phyloP scores from a whole-genome alignment of 2,329 filamentous ascomycete species.

The Clonostachys sp. region DNA sequence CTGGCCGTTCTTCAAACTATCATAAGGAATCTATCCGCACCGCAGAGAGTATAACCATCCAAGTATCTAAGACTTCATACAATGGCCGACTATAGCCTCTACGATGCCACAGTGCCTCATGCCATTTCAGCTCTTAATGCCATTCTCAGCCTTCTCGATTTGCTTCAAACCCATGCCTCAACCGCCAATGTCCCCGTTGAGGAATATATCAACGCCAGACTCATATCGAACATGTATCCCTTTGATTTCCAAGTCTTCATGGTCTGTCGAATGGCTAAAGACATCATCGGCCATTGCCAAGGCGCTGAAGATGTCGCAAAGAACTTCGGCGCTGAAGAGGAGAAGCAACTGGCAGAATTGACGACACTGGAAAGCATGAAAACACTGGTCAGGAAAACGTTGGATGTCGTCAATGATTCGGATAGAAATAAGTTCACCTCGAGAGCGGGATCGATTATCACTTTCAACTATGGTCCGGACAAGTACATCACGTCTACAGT shows the following conservation, averaged over 20 bases:
- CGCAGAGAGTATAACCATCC: not conserved
- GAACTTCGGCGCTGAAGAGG: too few species aligned
- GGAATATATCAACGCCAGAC: slow-evolving; percentile 12
- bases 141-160: slow-evolving; percentile 25
- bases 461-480: too few species aligned
- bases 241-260: slow-evolving; percentile 32
- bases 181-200: slow-evolving; percentile 17
- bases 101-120: slow-evolving; percentile 28
- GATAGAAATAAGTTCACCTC: too few species aligned
- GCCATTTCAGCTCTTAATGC: slow-evolving; percentile 21
- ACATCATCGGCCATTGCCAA: slow-evolving; percentile 23
- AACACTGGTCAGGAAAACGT: too few species aligned
- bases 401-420: too few species aligned
- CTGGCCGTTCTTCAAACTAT: too few species aligned
- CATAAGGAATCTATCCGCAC: too few species aligned
- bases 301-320: slow-evolving; percentile 9
- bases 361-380: slow-evolving; percentile 7
- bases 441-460: too few species aligned
- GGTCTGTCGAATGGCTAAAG: slow-evolving; percentile 17
- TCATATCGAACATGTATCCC: slow-evolving; percentile 36
- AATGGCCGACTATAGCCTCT: slow-evolving; percentile 22
- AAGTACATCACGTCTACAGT: too few species aligned
- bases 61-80: not conserved
- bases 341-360: too few species aligned
- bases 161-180: slow-evolving; percentile 24